Evolutionary conservation across 148 eudicot genomes (phyloP).

Genomic region (Rhododendron molle): DNA sequence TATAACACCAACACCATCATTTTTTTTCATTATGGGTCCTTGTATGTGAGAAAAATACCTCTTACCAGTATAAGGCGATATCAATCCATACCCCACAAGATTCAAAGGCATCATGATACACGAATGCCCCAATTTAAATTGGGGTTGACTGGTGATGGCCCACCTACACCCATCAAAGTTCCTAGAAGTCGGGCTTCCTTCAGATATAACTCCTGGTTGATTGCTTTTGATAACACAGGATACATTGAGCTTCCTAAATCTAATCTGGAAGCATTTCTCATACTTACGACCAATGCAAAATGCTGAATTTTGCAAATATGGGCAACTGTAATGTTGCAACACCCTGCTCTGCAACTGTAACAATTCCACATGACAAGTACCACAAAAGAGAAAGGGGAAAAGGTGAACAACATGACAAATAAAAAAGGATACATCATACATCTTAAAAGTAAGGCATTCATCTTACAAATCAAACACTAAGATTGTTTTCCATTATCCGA

Average conservation of each 20-base stretch:
- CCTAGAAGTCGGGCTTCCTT: constrained; percentile 18
- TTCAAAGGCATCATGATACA: constrained; percentile 22
- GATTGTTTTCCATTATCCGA: not conserved
- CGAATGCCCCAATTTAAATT: constrained; percentile 26
- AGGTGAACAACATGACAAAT: not conserved
- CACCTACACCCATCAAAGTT: constrained; percentile 26
- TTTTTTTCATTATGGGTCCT: constrained; percentile 24
- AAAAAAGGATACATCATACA: not conserved
- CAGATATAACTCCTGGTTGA: constrained; percentile 25
- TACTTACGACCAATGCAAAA: constrained; percentile 16
- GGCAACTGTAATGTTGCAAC: constrained; percentile 23
- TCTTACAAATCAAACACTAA: not conserved
- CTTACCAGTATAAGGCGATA: constrained; percentile 24
- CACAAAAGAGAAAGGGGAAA: not conserved
- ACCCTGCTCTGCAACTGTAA: constrained; percentile 45
- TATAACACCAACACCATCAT: constrained; percentile 9
- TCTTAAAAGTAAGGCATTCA: not conserved
- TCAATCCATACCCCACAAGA: constrained; percentile 20
- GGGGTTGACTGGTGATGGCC: constrained; percentile 22
- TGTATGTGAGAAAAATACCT: constrained; percentile 47
- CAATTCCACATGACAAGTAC: not conserved
- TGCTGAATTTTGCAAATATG: constrained; percentile 21
- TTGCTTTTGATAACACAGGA: constrained; percentile 21
- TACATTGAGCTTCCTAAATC: constrained; percentile 31
- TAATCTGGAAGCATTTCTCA: constrained; percentile 32